Base-by-base conservation (phyloP, 1,284 basidiomycete species). In the Leucocoprinus gongylophorus region DNA sequence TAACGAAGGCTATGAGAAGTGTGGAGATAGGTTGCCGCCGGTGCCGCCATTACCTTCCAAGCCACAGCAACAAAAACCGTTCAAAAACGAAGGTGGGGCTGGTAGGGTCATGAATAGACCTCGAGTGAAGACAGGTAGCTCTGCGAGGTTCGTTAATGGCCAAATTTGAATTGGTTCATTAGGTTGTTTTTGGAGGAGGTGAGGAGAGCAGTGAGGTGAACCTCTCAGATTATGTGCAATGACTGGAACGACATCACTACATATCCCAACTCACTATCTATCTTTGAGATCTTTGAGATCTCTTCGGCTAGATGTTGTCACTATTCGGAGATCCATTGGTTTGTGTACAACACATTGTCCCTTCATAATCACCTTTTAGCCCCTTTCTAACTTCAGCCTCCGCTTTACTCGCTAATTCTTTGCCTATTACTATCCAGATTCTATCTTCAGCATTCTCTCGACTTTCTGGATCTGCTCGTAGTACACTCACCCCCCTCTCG, bases 81-180 rank as follows among this genome's bases (percentile, higher is more conserved):
- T 21, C 33, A 67, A 53, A 33, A 28, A 8, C 64, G 56, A 39
- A 5, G 58, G 57, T 33, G 69, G 79, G 28, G 72, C 88, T 13
- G 58, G 57, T 33, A 68, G 79, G 28, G 72, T 88, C 12, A 73
- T 89, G 43, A 77, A 88, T 62, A 71, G 88, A 51, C 83, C 84
- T 2, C 73, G 87, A 59, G 81, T 79, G 46, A 77, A 78, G 48
- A 85, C 82, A 17, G 82, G 81, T 29, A 65, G 61, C 9, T 68
- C 76, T 38, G 70, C 80, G 42, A 79, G 83, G 28, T 85, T 85
- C 62, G 80, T 74, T 17, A 79, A 73, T 55, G 72, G 70, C 33
- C 68, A 75, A 33, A 75, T 67, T 55, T 70, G 57, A 65, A 29
- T 46, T 7, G 12, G 3, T 46, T n/a, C 8, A n/a, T 13, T 5